These are phyloP conservation scores for Stachybotrys chlorohalonatus DNA, from an alignment of 2,329 filamentous ascomycete genomes.

Conservation along the genomic window DNA sequence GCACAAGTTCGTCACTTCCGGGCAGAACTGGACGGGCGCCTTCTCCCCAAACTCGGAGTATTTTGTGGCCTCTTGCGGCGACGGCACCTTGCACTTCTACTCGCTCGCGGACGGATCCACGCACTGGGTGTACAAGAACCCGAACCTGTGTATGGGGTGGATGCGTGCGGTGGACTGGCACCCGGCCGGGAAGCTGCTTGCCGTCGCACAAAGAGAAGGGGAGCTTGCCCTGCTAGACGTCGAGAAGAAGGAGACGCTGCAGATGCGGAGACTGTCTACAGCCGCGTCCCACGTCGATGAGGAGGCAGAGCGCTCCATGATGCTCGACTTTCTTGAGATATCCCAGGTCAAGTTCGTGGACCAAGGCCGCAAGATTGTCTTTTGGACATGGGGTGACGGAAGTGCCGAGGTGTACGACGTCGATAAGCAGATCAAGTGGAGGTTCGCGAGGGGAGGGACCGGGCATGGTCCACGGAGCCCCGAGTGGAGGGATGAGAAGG, in stretches of 20 bases:
- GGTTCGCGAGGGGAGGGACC: conserved; percentile 4
- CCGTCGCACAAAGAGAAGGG: background rate
- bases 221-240: conserved; percentile 1
- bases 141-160: background rate
- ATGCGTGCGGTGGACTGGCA: conserved; percentile 4
- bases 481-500: conserved; percentile 1
- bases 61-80: conserved; percentile 1
- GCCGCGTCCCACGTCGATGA: background rate
- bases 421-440: conserved; percentile 1
- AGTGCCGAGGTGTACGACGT: conserved; percentile 4
- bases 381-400: background rate
- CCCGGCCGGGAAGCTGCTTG: conserved; percentile 1
- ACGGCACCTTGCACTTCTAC: background rate
- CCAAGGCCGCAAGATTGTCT: background rate
- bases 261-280: conserved; percentile 1
- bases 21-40: conserved; percentile 3
- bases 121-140: background rate
- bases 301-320: background rate
- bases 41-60: conserved; percentile 3
- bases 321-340: background rate
- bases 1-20: background rate
- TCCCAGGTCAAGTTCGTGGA: background rate
- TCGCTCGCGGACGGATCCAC: background rate
- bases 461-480: conserved; percentile 1
- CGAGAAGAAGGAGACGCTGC: background rate